These are phyloP conservation scores for Coniella vitis DNA, from an alignment of 2,329 filamentous ascomycete species.

Conservation along the genomic window DNA sequence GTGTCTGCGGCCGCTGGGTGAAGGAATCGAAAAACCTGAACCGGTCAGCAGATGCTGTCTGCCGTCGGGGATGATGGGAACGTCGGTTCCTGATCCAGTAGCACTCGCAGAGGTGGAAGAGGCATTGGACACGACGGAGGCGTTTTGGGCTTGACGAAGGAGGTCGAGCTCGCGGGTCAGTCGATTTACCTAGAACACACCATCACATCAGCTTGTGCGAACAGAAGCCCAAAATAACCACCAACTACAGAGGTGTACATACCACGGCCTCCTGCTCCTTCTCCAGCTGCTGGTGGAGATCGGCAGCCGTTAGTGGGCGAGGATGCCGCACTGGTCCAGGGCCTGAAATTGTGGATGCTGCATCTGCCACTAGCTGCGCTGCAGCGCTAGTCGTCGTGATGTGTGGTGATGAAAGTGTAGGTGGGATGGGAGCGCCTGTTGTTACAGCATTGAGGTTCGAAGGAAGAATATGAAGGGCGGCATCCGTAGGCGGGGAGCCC, in stretches of 20 bases:
- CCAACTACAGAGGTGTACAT: constrained; percentile 26
- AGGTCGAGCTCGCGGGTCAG: constrained; percentile 81
- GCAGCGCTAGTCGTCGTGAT: constrained; percentile 23
- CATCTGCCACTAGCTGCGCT: constrained; percentile 28
- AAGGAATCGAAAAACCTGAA: constrained; percentile 51
- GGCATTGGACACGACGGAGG: constrained; percentile 58
- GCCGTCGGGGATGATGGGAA: constrained; percentile 35
- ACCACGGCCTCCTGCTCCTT: constrained; percentile 94
- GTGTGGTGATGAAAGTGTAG: constrained; percentile 27
- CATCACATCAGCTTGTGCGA: constrained; percentile 3
- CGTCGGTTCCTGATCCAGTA: constrained; percentile 41
- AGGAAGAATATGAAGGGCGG: constrained; percentile 50
- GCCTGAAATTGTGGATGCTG: constrained; percentile 42
- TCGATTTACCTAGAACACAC: constrained; percentile 66
- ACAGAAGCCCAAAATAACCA: neutral
- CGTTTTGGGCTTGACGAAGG: constrained; percentile 66
- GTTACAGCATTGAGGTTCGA: constrained; percentile 47
- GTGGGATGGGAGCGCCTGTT: constrained; percentile 26
- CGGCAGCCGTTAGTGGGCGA: constrained; percentile 77
- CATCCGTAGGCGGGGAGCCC: constrained; percentile 15
- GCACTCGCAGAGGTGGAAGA: constrained; percentile 53
- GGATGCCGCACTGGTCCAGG: constrained; percentile 79
- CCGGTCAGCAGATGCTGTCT: constrained; percentile 45
- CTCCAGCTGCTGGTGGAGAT: constrained; percentile 83
- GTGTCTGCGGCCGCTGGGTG: constrained; percentile 42